phyloP scores from a whole-genome alignment of 2,329 filamentous ascomycete genomes.

The Blumeria hordei region DNA sequence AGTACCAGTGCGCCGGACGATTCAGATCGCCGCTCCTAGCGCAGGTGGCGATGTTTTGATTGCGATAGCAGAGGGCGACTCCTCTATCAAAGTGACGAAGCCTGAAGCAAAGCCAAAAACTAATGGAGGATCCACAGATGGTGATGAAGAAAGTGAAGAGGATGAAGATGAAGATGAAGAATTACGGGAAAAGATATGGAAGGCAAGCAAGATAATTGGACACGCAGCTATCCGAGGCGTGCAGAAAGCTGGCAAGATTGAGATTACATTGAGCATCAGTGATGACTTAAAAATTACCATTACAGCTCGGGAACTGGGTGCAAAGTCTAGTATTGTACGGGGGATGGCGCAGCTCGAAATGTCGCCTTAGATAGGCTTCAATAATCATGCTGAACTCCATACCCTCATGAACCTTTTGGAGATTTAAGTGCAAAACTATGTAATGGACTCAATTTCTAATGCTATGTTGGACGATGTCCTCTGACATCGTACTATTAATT shows the following conservation, averaged over 20 bases:
- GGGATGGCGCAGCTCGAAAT: too few species aligned
- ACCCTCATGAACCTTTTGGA: too few species aligned
- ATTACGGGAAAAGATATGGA: conserved; percentile 76
- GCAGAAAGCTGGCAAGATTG: conserved; percentile 75
- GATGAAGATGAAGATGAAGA: conserved; percentile 61
- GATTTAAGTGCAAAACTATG: too few species aligned
- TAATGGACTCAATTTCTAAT: too few species aligned
- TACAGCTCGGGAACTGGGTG: conserved; percentile 40
- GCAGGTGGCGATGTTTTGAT: conserved; percentile 72
- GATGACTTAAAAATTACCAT: conserved; percentile 60
- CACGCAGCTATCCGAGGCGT: conserved; percentile 66
- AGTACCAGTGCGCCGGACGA: conserved; percentile 64
- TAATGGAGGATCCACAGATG: conserved; percentile 31
- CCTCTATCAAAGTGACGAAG: conserved; percentile 85
- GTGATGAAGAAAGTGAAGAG: conserved; percentile 35
- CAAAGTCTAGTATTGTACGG: too few species aligned
- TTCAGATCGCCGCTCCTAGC: conserved; percentile 52
- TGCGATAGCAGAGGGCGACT: conserved; percentile 66
- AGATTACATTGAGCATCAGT: conserved; percentile 75
- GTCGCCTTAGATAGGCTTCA: too few species aligned
- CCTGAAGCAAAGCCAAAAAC: conserved; percentile 53
- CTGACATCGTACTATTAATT: too few species aligned
- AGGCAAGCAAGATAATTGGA: conserved; percentile 57
- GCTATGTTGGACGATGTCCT: too few species aligned
- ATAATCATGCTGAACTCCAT: too few species aligned